A percentile compares a stretch with the other conserved stretches of the same genome.
Conservation (phyloP, 2,329 filamentous ascomycete species). For the Fusarium mangiferae region DNA sequence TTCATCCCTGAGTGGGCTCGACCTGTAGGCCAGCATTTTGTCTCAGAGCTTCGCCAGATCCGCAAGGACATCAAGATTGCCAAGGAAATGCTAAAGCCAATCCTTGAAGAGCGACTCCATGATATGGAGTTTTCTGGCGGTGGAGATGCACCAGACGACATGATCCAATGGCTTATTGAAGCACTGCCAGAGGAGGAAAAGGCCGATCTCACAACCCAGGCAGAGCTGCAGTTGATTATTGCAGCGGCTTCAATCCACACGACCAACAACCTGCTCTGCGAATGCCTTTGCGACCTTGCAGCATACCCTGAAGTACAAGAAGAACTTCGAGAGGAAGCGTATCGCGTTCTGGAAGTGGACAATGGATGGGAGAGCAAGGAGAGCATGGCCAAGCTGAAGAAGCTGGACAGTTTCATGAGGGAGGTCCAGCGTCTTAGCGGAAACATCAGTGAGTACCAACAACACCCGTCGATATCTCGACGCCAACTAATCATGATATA, state of each 20-base stretch:
- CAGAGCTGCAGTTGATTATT: slow-evolving; percentile 57
- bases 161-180: slow-evolving; percentile 59
- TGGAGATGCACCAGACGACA: slow-evolving; percentile 53
- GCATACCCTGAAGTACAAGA: slow-evolving; percentile 59
- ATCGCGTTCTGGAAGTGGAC: slow-evolving; percentile 53
- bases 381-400: slow-evolving; percentile 56
- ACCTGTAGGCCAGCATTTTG: slow-evolving; percentile 57
- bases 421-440: slow-evolving; percentile 54
- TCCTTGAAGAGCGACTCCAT: slow-evolving; percentile 58
- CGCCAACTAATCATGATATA: slow-evolving; percentile 39
- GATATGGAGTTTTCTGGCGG: slow-evolving; percentile 52
- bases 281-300: slow-evolving; percentile 62
- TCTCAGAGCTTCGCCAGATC: slow-evolving; percentile 59
- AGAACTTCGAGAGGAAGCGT: slow-evolving; percentile 60
- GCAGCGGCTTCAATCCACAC: slow-evolving; percentile 59
- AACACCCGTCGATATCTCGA: neutral
- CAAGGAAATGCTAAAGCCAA: slow-evolving; percentile 55
- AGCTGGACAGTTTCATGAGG: slow-evolving; percentile 62
- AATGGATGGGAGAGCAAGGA: slow-evolving; percentile 56
- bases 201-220: slow-evolving; percentile 51
- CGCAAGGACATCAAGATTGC: slow-evolving; percentile 55
- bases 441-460: slow-evolving; percentile 53
- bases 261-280: slow-evolving; percentile 57
- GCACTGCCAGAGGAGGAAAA: slow-evolving; percentile 53
- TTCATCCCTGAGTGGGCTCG: slow-evolving; percentile 62